A percentile compares a stretch with the other conserved stretches of the same genome.
Conservation (phyloP, 2,329 filamentous ascomycete genomes). For the Cadophora sp. region DNA sequence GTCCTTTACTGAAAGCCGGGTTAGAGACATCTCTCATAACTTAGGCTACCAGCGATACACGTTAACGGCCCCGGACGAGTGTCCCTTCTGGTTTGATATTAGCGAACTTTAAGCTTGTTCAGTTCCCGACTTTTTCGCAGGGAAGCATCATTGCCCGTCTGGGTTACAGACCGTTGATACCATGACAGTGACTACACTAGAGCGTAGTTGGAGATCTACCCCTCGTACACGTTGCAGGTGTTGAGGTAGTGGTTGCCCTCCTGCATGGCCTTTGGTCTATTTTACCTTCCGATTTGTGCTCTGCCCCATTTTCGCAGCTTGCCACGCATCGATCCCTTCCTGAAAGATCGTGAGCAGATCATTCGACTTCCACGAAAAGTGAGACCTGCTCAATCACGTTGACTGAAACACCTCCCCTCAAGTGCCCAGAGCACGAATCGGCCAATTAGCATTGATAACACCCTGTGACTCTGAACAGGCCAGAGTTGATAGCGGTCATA, state of each 20-base stretch:
- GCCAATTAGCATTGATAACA: too few relatives aligned
- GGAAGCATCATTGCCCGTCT: too few relatives aligned
- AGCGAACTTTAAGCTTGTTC: not conserved
- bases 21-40: not conserved
- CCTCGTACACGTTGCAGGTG: too few relatives aligned
- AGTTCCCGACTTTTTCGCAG: not conserved
- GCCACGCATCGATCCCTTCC: not conserved
- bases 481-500: too few relatives aligned
- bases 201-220: too few relatives aligned
- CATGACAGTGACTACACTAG: too few relatives aligned
- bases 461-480: too few relatives aligned
- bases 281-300: not conserved
- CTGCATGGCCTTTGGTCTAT: not conserved
- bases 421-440: not conserved
- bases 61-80: not conserved
- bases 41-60: not conserved
- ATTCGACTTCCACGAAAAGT: too few relatives aligned
- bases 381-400: not conserved
- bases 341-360: too few relatives aligned
- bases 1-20: not conserved
- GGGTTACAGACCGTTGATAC: too few relatives aligned
- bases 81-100: too few relatives aligned
- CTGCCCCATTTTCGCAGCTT: not conserved
- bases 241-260: not conserved
- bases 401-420: not conserved